phyloP scores from a whole-genome alignment of 768 basidiomycete species.

The Russula abietina region DNA sequence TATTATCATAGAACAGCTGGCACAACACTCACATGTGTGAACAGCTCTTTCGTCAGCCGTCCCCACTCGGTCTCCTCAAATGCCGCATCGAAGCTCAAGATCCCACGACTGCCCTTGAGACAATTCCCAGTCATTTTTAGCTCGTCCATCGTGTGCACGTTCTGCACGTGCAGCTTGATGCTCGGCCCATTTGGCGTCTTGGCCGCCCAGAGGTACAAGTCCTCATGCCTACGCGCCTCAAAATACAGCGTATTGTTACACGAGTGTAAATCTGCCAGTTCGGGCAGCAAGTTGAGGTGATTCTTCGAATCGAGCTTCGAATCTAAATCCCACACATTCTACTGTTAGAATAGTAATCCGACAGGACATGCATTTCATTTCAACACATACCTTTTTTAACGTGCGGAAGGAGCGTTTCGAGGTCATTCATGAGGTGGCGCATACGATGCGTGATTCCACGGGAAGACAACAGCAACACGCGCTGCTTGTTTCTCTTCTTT shows the following conservation, averaged over 20 bases:
- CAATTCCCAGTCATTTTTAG: constrained; percentile 99
- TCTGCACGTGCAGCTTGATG: constrained; percentile 96
- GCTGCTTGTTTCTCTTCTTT: constrained; percentile 85
- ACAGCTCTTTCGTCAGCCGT: constrained; percentile 83
- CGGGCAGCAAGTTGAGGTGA: constrained; percentile 85
- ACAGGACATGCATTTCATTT: too few species aligned
- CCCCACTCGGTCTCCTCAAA: constrained; percentile 90
- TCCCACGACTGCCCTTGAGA: constrained; percentile 87
- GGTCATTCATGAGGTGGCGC: constrained; percentile 94
- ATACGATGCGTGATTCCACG: constrained; percentile 93
- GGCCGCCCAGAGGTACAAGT: constrained; percentile 93
- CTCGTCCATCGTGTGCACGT: constrained; percentile 99
- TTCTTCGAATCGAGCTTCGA: constrained; percentile 97
- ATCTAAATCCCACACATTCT: constrained; percentile 45
- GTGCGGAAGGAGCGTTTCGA: constrained; percentile 87
- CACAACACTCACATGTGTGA: constrained; percentile 71
- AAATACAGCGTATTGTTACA: constrained; percentile 98
- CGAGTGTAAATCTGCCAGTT: constrained; percentile 93
- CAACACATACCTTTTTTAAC: constrained; percentile 88
- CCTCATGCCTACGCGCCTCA: constrained; percentile 92
- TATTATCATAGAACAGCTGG: too few species aligned
- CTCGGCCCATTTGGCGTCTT: constrained; percentile 98
- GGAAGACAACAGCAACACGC: constrained; percentile 87
- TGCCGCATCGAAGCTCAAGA: constrained; percentile 85
- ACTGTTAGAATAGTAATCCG: not conserved